Percentiles rank a stretch among this genome's conserved stretches.
Conservation (phyloP, 768 basidiomycete genomes). For the Termitomyces sp. region DNA sequence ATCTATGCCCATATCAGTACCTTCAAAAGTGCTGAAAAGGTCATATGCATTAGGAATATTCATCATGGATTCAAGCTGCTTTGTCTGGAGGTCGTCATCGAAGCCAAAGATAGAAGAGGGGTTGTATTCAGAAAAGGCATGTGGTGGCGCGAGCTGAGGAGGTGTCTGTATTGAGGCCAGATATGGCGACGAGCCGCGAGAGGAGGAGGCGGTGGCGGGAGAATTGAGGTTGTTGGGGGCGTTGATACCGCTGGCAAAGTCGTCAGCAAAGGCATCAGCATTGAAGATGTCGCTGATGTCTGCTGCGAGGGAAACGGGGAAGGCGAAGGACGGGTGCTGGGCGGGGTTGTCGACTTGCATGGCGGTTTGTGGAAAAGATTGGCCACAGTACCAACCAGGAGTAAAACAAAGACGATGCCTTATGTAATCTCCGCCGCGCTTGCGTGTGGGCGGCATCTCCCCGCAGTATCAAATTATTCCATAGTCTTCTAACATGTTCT, state of each 20-base stretch:
- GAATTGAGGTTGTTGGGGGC: conserved; percentile 19
- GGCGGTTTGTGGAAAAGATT: background rate
- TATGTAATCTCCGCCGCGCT: conserved; percentile 13
- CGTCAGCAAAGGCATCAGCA: conserved; percentile 46
- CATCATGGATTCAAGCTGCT: conserved; percentile 20
- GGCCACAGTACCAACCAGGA: conserved; percentile 3
- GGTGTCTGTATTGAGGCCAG: conserved; percentile 38
- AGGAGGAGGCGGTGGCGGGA: conserved; percentile 31
- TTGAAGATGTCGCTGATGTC: conserved; percentile 64
- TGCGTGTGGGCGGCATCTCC: conserved; percentile 8
- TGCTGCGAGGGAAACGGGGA: conserved; percentile 17
- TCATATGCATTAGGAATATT: conserved; percentile 25
- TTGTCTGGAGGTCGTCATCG: conserved; percentile 40
- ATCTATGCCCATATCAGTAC: conserved; percentile 21
- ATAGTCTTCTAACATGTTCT: conserved; percentile 9
- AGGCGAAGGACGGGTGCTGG: conserved; percentile 18
- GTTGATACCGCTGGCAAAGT: conserved; percentile 16
- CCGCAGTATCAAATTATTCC: background rate
- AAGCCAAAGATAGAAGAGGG: conserved; percentile 36
- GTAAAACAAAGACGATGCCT: conserved; percentile 5
- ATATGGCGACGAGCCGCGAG: conserved; percentile 37
- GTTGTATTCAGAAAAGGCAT: conserved; percentile 32
- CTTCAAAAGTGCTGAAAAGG: conserved; percentile 32
- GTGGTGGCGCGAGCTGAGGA: conserved; percentile 28
- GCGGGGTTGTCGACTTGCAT: conserved; percentile 41